Percentiles rank a stretch among this genome's conserved stretches.
Evolutionary conservation across 495 filamentous ascomycete species (phyloP).

Genomic region (Aspergillus asperescens): DNA sequence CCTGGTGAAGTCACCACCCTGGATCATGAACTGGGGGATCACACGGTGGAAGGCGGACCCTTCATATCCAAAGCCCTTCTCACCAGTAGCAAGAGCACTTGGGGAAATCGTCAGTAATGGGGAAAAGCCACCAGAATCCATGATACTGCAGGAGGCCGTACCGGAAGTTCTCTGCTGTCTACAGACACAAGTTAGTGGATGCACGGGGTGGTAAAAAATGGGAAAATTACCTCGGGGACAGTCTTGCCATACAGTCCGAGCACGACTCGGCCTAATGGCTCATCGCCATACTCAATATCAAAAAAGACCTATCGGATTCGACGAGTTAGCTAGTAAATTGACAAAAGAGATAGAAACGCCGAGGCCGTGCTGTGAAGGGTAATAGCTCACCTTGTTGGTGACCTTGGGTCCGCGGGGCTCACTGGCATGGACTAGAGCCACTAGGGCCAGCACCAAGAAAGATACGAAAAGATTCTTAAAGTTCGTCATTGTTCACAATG

Average conservation of each 20-base stretch:
- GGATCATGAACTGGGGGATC: conserved; percentile 98
- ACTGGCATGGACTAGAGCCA: conserved; percentile 62
- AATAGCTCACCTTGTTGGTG: conserved; percentile 69
- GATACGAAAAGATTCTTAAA: conserved; percentile 53
- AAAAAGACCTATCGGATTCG: conserved; percentile 67
- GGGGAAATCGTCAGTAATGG: conserved; percentile 11
- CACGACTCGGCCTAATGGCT: conserved; percentile 78
- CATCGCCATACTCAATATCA: conserved; percentile 86
- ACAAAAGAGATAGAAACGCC: neutral
- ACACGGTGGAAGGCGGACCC: conserved; percentile 97
- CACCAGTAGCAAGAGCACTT: conserved; percentile 85
- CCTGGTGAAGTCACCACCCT: conserved; percentile 98
- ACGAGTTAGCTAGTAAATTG: conserved; percentile 1
- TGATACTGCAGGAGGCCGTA: conserved; percentile 19
- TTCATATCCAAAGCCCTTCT: conserved; percentile 96
- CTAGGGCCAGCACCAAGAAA: conserved; percentile 65
- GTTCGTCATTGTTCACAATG: conserved; percentile 42
- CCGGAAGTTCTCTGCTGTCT: conserved; percentile 98
- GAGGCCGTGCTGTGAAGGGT: neutral
- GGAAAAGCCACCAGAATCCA: neutral
- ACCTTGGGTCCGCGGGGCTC: conserved; percentile 91
- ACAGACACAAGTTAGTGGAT: conserved; percentile 11
- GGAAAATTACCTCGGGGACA: conserved; percentile 66
- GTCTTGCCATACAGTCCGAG: conserved; percentile 98
- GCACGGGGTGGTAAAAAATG: neutral